phyloP scores from a whole-genome alignment of 2,329 filamentous ascomycete genomes.

The Clarireedia sp. region DNA sequence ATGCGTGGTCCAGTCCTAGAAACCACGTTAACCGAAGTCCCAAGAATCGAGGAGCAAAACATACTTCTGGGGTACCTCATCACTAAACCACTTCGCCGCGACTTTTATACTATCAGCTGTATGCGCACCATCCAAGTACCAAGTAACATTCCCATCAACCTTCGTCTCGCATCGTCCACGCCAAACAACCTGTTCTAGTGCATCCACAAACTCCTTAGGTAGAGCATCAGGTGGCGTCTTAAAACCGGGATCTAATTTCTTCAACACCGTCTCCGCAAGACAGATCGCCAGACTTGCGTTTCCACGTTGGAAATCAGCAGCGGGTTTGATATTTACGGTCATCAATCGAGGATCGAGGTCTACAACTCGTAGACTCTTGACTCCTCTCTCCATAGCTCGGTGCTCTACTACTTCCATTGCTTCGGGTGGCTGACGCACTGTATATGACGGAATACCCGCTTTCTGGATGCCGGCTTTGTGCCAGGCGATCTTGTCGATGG shows the following conservation, averaged over 20 bases:
- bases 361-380: slow-evolving; percentile 38
- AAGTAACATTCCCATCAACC: slow-evolving; percentile 52
- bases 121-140: slow-evolving; percentile 92
- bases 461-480: slow-evolving; percentile 70
- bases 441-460: slow-evolving; percentile 48
- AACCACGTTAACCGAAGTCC: background rate
- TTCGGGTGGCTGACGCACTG: slow-evolving; percentile 42
- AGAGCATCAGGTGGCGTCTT: slow-evolving; percentile 16
- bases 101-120: slow-evolving; percentile 82
- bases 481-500: slow-evolving; percentile 61
- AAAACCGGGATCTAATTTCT: slow-evolving; percentile 33
- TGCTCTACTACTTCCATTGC: slow-evolving; percentile 39
- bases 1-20: slow-evolving; percentile 35
- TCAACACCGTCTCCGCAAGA: slow-evolving; percentile 43
- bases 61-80: slow-evolving; percentile 32
- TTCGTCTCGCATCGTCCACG: slow-evolving; percentile 69
- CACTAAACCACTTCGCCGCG: slow-evolving; percentile 74
- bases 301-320: slow-evolving; percentile 49
- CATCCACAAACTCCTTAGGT: slow-evolving; percentile 58
- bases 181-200: slow-evolving; percentile 67
- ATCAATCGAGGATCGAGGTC: slow-evolving; percentile 39
- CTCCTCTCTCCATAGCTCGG: slow-evolving; percentile 46
- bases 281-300: slow-evolving; percentile 47
- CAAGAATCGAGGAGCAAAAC: background rate
- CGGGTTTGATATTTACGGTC: slow-evolving; percentile 39